Base-by-base conservation (phyloP, 805 yeast species). In the Yamadazyma paraphyllophila region DNA sequence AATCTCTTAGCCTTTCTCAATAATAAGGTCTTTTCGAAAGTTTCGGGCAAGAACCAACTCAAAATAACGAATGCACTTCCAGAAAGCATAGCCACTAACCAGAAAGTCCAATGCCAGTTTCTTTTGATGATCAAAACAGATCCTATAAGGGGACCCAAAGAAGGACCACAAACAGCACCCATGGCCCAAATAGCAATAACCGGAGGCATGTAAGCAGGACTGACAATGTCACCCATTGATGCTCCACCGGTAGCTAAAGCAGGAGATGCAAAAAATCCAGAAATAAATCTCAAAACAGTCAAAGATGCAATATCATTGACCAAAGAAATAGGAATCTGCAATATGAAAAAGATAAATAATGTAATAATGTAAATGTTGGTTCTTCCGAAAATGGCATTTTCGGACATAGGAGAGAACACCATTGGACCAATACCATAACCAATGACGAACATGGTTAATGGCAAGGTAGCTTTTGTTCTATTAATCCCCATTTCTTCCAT, bases 381-480 rank as follows among this genome's bases (percentile, higher is more conserved):
- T 50, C 86, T 71, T 11, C 86, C 86, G 44, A 78, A 59, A 2
- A 62, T 57, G 1, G 82, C 77, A 43, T 77, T 69, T 57, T 82
- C 88, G 8, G 83, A 74, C 51, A 82, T 54, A 4, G 87, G 86
- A 0, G 84, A 76, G 40, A 80, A 76, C 1, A 81, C 49, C 69
- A 81, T 67, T 1, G 86, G 85, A 1, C 86, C 86, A 17, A 80
- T 43, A 43, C 82, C 86, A 55, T 82, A 81, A 12, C 85, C 88
- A 24, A 81, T 55, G 9, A 82, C 82, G 51, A 77, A 82, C 43
- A 80, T 49, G 0, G 83, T 66, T 52, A 82, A 66, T 3, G 82
- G 81, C 34, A 82, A 63, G 1, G 75, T 65, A 0, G 81, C 81
- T 7, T 69, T 69, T 6, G 70, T 73, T 32, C 61, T 62, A 10